These are phyloP conservation scores for Xylaria intraflava DNA, from an alignment of 495 filamentous ascomycete species.

Conservation along the genomic window DNA sequence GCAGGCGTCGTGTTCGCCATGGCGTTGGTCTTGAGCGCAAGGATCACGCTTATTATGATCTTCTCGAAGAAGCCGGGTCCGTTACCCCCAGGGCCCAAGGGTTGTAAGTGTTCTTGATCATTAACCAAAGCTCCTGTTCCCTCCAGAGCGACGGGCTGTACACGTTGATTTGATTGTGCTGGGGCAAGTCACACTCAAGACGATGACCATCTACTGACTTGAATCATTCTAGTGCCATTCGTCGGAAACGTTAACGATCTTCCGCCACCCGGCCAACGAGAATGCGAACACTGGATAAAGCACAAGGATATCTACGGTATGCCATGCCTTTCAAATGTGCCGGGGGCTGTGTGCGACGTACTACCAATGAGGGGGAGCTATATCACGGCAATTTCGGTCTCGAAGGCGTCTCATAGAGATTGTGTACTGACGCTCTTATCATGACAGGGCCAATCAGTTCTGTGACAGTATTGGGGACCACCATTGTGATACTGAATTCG, in stretches of 20 bases:
- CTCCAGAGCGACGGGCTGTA: not conserved
- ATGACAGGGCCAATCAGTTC: conserved; percentile 41
- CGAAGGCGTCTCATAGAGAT: not conserved
- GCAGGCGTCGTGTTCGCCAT: not conserved
- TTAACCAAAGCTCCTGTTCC: not conserved
- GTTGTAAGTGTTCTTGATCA: not conserved
- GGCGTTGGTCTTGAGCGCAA: not conserved
- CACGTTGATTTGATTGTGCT: not conserved
- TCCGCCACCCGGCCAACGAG: conserved; percentile 23
- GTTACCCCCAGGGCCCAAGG: conserved; percentile 1
- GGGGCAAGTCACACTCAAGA: not conserved
- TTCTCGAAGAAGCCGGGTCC: not conserved
- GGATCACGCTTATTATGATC: too few species aligned
- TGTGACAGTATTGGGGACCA: conserved; percentile 36
- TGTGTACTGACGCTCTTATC: too few species aligned
- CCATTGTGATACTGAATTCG: conserved; percentile 42
- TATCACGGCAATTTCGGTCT: not conserved
- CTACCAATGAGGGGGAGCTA: not conserved
- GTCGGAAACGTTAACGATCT: conserved; percentile 40
- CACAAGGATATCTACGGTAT: conserved; percentile 42
- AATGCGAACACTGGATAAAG: conserved; percentile 40
- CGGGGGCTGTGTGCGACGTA: not conserved
- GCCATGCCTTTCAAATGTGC: too few species aligned
- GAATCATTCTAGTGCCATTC: conserved; percentile 18
- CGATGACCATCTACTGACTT: not conserved